Conservation (phyloP, 768 basidiomycete species). For the Pleurotus tuoliensis region DNA sequence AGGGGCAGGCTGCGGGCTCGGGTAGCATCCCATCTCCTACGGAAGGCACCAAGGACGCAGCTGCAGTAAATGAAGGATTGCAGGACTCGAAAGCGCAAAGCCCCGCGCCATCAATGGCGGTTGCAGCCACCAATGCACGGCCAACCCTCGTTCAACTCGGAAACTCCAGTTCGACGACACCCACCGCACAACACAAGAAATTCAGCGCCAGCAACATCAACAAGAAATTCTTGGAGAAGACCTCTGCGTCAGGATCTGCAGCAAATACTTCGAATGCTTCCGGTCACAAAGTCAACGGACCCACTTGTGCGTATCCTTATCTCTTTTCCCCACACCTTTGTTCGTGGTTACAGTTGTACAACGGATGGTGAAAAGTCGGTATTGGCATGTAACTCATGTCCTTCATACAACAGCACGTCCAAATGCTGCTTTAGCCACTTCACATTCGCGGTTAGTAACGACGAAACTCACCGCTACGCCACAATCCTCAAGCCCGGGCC, state of each 20-base stretch:
- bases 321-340: slow-evolving; percentile 1
- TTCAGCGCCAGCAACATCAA: slow-evolving; percentile 91
- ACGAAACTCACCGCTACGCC: slow-evolving; percentile 77
- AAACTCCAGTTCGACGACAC: slow-evolving; percentile 31
- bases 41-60: background rate
- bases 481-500: slow-evolving; percentile 50
- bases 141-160: slow-evolving; percentile 44
- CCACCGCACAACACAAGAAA: slow-evolving; percentile 64
- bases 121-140: slow-evolving; percentile 21
- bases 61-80: background rate
- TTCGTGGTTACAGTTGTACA: slow-evolving; percentile 1
- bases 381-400: background rate
- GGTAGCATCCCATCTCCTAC: background rate
- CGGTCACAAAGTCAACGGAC: slow-evolving; percentile 41
- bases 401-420: slow-evolving; percentile 48
- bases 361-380: slow-evolving; percentile 6
- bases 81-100: background rate
- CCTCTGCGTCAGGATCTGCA: slow-evolving; percentile 50
- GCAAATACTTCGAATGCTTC: slow-evolving; percentile 39
- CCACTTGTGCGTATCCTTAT: slow-evolving; percentile 42
- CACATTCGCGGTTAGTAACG: slow-evolving; percentile 81
- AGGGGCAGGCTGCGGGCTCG: slow-evolving; percentile 11
- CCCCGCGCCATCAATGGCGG: slow-evolving; percentile 11
- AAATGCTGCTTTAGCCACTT: slow-evolving; percentile 43
- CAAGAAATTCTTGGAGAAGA: slow-evolving; percentile 95